Evolutionary conservation across 805 yeast genomes (phyloP).

Genomic region (Candida sithepensis): DNA sequence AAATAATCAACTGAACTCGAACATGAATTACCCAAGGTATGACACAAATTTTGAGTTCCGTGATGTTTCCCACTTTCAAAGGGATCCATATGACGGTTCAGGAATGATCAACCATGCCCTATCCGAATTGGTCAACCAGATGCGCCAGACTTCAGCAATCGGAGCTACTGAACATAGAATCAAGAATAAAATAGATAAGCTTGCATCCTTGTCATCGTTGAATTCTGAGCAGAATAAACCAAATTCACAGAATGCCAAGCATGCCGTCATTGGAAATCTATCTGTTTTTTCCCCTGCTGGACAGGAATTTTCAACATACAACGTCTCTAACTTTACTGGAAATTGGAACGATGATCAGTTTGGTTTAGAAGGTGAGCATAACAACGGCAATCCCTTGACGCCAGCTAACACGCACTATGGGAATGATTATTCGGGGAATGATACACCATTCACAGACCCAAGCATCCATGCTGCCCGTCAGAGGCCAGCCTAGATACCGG

Average conservation of each 20-base stretch:
- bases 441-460: slow-evolving; percentile 3
- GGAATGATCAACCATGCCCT: slow-evolving; percentile 19
- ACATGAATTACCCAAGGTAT: not conserved
- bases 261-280: too few relatives aligned
- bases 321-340: not conserved
- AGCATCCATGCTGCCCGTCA: not conserved
- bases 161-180: too few relatives aligned
- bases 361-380: too few relatives aligned
- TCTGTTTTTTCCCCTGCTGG: not conserved
- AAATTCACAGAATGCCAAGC: too few relatives aligned
- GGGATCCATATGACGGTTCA: slow-evolving; percentile 15
- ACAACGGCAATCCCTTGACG: too few relatives aligned
- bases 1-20: too few relatives aligned
- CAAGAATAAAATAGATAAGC: not conserved
- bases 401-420: not conserved
- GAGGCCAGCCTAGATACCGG: not conserved
- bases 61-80: not conserved
- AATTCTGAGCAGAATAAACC: too few relatives aligned
- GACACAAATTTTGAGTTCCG: not conserved
- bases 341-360: not conserved
- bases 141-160: slow-evolving; percentile 4
- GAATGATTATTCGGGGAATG: not conserved
- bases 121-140: slow-evolving; percentile 8
- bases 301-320: not conserved
- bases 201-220: not conserved